phyloP scores from a whole-genome alignment of 495 filamentous ascomycete species.

The Penicillium simplicissimum region DNA sequence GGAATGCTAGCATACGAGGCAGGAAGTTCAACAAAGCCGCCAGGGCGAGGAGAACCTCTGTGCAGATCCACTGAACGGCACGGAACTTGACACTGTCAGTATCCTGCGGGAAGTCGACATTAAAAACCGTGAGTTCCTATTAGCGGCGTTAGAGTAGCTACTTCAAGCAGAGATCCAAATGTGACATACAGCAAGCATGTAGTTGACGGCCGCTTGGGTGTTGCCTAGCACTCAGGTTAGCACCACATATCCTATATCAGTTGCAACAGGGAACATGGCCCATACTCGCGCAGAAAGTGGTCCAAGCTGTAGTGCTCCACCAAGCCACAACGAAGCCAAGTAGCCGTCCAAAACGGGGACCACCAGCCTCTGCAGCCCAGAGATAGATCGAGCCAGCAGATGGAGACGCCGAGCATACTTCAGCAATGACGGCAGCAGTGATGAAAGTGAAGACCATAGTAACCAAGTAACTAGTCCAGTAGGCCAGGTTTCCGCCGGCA shows the following conservation, averaged over 20 bases:
- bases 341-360: constrained; percentile 51
- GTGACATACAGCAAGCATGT: constrained; percentile 50
- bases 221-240: constrained; percentile 33
- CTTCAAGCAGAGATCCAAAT: not conserved
- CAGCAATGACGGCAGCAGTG: constrained; percentile 56
- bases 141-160: not conserved
- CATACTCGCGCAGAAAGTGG: constrained; percentile 53
- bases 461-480: constrained; percentile 59
- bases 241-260: not conserved
- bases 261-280: not conserved
- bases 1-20: constrained; percentile 35
- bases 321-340: constrained; percentile 58
- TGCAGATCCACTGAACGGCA: constrained; percentile 57
- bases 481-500: constrained; percentile 56
- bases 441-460: constrained; percentile 59
- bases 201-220: constrained; percentile 55
- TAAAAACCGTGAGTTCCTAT: constrained; percentile 55
- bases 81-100: constrained; percentile 51
- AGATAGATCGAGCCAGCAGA: constrained; percentile 59
- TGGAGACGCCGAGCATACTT: constrained; percentile 57
- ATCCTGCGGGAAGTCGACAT: constrained; percentile 51
- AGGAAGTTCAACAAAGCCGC: constrained; percentile 48
- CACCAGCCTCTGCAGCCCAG: constrained; percentile 58
- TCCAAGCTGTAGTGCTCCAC: constrained; percentile 63
- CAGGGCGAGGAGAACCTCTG: constrained; percentile 50